A percentile compares a stretch with the other conserved stretches of the same genome.
Conservation (phyloP, 2,329 filamentous ascomycete genomes). For the Microdochium bolleyi region DNA sequence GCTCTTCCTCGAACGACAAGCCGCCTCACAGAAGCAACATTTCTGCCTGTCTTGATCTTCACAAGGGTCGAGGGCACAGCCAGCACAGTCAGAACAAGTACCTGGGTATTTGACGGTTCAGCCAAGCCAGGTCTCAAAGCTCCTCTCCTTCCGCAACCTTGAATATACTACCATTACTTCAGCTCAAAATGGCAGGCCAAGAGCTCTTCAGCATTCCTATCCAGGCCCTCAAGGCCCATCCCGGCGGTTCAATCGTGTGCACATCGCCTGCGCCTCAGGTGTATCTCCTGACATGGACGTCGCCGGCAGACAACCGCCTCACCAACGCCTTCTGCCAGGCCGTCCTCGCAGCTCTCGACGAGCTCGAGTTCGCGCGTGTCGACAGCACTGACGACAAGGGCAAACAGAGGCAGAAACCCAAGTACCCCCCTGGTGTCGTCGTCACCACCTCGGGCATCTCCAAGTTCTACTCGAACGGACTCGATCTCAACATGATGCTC, state of each 20-base stretch:
- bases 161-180: too few species aligned
- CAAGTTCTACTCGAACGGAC: conserved; percentile 79
- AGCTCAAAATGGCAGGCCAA: conserved; percentile 15
- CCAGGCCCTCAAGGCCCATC: conserved; percentile 30
- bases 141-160: too few species aligned
- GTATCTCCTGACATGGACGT: conserved; percentile 66
- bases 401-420: neutral
- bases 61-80: too few species aligned
- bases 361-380: conserved; percentile 56
- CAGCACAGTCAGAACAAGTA: too few species aligned
- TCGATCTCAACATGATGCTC: conserved; percentile 65
- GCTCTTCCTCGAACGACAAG: too few species aligned
- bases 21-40: too few species aligned
- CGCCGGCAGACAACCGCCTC: conserved; percentile 69
- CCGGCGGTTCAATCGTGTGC: conserved; percentile 53
- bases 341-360: conserved; percentile 64
- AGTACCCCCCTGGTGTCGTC: conserved; percentile 56
- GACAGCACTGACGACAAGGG: neutral
- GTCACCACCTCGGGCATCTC: conserved; percentile 66
- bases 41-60: too few species aligned
- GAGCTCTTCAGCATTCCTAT: conserved; percentile 55
- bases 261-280: conserved; percentile 51
- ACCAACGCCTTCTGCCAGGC: conserved; percentile 60
- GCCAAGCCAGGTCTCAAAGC: too few species aligned
- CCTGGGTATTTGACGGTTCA: too few species aligned